These are phyloP conservation scores for Pigoraptor vietnamica DNA, from an alignment of 78 protist species.

Conservation along the genomic window DNA sequence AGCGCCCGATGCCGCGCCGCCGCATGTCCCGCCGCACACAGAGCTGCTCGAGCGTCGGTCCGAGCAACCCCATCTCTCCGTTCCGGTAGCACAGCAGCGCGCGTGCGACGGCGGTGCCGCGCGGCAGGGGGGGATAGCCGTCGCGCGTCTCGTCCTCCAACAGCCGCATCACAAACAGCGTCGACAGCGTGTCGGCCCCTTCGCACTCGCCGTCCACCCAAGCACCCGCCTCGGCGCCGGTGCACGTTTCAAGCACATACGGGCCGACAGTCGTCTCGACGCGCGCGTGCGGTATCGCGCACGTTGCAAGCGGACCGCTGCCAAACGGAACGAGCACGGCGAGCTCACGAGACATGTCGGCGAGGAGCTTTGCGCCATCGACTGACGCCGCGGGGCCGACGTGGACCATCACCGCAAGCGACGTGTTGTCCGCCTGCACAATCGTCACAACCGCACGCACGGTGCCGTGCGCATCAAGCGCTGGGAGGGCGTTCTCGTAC, in stretches of 20 bases:
- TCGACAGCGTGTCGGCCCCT: not conserved
- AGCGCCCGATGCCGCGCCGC: not conserved
- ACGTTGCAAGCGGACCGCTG: not conserved
- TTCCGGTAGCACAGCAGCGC: not conserved
- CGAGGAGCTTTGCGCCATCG: not conserved
- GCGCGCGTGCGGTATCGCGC: not conserved
- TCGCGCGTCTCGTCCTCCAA: not conserved
- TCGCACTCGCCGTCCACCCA: not conserved
- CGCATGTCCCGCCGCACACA: not conserved
- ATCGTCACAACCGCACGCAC: not conserved
- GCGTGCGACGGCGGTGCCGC: not conserved
- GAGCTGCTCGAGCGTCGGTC: not conserved
- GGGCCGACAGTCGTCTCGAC: not conserved
- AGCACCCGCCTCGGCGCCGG: not conserved
- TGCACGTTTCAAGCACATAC: not conserved
- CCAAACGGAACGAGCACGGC: not conserved
- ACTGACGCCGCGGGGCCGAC: not conserved
- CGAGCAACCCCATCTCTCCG: not conserved
- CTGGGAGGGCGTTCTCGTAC: not conserved
- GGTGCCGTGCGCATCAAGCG: not conserved
- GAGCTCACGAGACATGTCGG: not conserved
- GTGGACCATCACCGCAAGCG: not conserved
- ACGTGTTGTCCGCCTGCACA: not conserved
- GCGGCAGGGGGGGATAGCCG: not conserved
- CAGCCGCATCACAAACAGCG: not conserved